Percentiles rank a stretch among this genome's conserved stretches.
phyloP scores from a whole-genome alignment of 2,329 filamentous ascomycete genomes.

The Lojkania enalia region DNA sequence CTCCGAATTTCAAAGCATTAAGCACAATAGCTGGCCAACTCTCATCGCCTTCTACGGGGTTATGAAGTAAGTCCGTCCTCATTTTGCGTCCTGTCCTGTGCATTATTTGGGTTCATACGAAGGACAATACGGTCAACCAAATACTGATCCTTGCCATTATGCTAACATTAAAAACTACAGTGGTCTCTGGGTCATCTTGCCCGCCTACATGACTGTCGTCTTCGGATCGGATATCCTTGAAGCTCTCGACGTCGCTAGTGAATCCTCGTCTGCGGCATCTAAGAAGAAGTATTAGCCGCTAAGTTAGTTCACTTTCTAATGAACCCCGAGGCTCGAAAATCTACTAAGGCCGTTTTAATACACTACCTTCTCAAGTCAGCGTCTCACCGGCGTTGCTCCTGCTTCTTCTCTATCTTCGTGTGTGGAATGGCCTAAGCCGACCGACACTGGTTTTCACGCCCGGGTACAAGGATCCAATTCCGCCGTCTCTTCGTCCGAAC shows the following conservation, averaged over 20 bases:
- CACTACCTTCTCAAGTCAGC: not conserved
- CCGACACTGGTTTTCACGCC: not conserved
- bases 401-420: not conserved
- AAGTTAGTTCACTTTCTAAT: too few relatives aligned
- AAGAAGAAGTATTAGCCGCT: conserved; percentile 32
- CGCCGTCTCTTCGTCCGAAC: too few relatives aligned
- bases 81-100: not conserved
- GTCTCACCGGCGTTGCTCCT: not conserved
- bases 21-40: conserved; percentile 60
- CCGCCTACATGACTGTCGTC: conserved; percentile 63
- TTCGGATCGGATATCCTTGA: conserved; percentile 65
- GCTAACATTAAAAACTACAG: too few relatives aligned
- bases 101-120: too few relatives aligned
- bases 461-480: not conserved
- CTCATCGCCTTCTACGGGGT: conserved; percentile 65
- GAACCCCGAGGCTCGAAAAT: too few relatives aligned
- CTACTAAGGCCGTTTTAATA: not conserved
- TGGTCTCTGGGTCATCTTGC: conserved; percentile 66
- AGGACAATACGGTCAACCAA: too few relatives aligned
- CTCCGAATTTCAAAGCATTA: conserved; percentile 63
- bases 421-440: not conserved
- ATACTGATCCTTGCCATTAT: too few relatives aligned
- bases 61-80: conserved; percentile 62
- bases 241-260: conserved; percentile 55
- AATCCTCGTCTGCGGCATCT: conserved; percentile 14